Evolutionary conservation across 176 grass and related monocot genomes (phyloP).

Genomic region (Alopecurus myosuroides): DNA sequence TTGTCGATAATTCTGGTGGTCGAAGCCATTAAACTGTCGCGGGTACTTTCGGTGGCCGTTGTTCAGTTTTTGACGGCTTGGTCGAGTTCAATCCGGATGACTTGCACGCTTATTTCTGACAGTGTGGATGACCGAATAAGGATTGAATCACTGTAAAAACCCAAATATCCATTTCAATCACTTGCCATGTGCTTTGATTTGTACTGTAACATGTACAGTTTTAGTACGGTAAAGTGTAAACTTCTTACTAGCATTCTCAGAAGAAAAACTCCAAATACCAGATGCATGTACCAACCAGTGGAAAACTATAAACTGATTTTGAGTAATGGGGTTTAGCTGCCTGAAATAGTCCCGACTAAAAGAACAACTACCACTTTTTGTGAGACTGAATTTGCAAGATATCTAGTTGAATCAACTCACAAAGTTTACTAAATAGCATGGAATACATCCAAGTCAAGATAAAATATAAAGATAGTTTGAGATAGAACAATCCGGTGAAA

Average conservation of each 20-base stretch:
- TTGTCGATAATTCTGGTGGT: constrained; percentile 9
- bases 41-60: constrained; percentile 42
- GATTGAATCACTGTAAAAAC: too few relatives aligned
- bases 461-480: neutral
- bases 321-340: neutral
- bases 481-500: neutral
- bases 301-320: neutral
- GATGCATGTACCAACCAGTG: neutral
- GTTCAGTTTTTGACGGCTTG: constrained; percentile 41
- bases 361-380: too few relatives aligned
- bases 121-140: too few relatives aligned
- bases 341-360: too few relatives aligned
- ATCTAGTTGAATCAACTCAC: neutral
- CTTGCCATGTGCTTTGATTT: too few relatives aligned
- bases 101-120: too few relatives aligned
- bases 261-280: too few relatives aligned
- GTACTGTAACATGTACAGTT: too few relatives aligned
- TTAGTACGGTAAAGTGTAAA: too few relatives aligned
- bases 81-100: neutral
- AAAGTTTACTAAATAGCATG: neutral
- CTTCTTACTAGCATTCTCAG: too few relatives aligned
- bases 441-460: neutral
- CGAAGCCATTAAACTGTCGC: constrained; percentile 66
- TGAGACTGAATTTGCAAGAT: neutral
- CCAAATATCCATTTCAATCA: too few relatives aligned